Evolutionary conservation across 2,329 filamentous ascomycete species (phyloP), one percentile per base, ranked within the genome.

Genomic region (Paraphaeosphaeria minitans): DNA sequence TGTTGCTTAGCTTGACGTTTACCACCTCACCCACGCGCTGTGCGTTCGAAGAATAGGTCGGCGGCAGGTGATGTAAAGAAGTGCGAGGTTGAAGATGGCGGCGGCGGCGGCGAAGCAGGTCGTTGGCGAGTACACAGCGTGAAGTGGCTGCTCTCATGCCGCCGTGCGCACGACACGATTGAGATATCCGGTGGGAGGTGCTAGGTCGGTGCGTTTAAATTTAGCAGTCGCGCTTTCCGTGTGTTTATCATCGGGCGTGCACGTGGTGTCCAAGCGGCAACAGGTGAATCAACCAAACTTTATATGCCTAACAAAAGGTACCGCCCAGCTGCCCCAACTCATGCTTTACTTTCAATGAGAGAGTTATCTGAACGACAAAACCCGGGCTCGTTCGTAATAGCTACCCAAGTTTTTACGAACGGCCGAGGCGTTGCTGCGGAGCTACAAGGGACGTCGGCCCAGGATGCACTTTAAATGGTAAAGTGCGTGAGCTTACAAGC

Each of bases 201-300:
- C 51, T 43, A 22, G 50, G 19, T 42, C 22, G n/a, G 22, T 29
- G 3, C 37, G 31, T 31, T 19, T n/a, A 49, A 27, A 43, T 45
- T 56, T 42, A 10, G 29, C 13, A 31, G 54, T 7, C 14, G 54
- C 16, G 3, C 37, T 7, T 43, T 19, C 27, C 22, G 2, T 45
- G 4, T 21, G 19, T 37, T 22, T 51, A 13, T 42, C 35, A 37
- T 21, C 37, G 45, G 31, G 53, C 21, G n/a, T 33, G n/a, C 29
- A 16, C 46, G 35, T 21, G 29, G 43, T 21, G 43, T 41, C 42
- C 53, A 47, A 31, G 33, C 41, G 53, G 43, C 43, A 48, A 49
- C 39, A 21, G 14, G 16, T 39, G 16, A 9, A 39, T 39, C 37
- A 39, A 39, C 37, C 29, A 31, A 31, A 4, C 8, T 8, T 9